Base-by-base conservation (phyloP, 164 flowering plant genomes). In the Macadamia tetraphylla region DNA sequence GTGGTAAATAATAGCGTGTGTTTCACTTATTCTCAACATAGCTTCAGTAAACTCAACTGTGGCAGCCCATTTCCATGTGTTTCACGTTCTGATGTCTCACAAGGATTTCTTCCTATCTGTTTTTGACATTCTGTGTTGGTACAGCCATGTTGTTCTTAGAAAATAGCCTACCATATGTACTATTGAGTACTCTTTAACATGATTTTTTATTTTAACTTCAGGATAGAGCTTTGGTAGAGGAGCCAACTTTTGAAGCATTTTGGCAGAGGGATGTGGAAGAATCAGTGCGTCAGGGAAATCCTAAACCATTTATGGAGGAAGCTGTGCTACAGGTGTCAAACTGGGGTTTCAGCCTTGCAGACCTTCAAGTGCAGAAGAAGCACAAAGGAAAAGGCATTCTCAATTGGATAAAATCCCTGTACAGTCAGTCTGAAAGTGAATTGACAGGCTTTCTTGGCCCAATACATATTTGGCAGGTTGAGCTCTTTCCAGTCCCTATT, bases 381-480 rank as follows among this genome's bases (percentile, higher is more conserved):
- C 85, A 84, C 71, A 79, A 76, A 2, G 77, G 73, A 46, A 84
- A 71, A 68, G 89, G 94, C 30, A 55, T 92, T 68, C 66, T 89
- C 64, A 71, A 74, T 29, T 94, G 91, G 96, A 79, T 94, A 29
- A 85, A 74, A 73, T 90, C 94, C 68, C 62, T 90, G 48, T 89
- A 88, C 78, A 79, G 77, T 64, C 82, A 77, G 57, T 82, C 80
- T 67, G 89, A 89, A 68, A 76, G 82, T 62, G 88, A 87, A 70
- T 70, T 79, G 76, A 70, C 83, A 3, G 98, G 98, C 48, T 94
- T 86, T 76, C 82, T 74, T n/a, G 89, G 88, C 18, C 97, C 97
- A n/a, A 85, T 94, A 73, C 99, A 92, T 73, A 83, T 92, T 66
- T 94, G 99, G 98, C 99, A 94, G 99, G 99, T 94, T 11, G 57